Conservation (phyloP, 164 flowering plant genomes). For the Platanus orientalis region DNA sequence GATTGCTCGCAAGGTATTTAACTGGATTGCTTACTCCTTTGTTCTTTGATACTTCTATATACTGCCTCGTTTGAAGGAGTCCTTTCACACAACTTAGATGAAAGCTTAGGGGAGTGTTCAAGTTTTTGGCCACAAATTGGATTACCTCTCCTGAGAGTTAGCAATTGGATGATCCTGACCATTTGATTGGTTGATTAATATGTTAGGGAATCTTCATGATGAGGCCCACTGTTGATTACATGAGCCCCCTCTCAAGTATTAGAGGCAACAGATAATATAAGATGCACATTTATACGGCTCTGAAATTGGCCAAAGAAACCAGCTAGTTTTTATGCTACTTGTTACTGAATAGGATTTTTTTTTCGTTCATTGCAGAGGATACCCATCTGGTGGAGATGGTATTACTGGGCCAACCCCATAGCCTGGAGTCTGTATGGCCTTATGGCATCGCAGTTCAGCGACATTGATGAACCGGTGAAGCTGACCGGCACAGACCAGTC, state of each 20-base stretch:
- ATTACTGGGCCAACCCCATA: slow-evolving; percentile 88
- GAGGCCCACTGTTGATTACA: too few relatives aligned
- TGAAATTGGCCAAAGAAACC: background rate
- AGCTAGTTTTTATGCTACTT: background rate
- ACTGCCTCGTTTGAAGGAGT: background rate
- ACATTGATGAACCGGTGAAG: slow-evolving; percentile 38
- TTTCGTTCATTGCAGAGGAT: slow-evolving; percentile 55
- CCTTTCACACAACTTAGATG: too few relatives aligned
- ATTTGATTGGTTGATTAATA: too few relatives aligned
- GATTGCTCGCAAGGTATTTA: slow-evolving; percentile 83
- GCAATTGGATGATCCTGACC: too few relatives aligned
- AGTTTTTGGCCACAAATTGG: too few relatives aligned
- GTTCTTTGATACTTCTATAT: background rate
- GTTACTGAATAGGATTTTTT: slow-evolving; percentile 7
- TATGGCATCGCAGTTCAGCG: slow-evolving; percentile 73
- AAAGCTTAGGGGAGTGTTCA: too few relatives aligned
- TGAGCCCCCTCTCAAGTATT: too few relatives aligned
- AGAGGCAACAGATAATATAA: background rate
- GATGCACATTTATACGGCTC: background rate
- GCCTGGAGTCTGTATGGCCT: slow-evolving; percentile 95
- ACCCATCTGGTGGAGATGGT: slow-evolving; percentile 99
- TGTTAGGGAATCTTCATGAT: too few relatives aligned
- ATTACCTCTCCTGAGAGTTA: too few relatives aligned
- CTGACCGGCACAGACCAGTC: slow-evolving; percentile 52
- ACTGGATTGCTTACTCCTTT: background rate